Percentiles rank a stretch among this genome's conserved stretches.
These are phyloP conservation scores for Fusarium poae DNA, from an alignment of 2,329 filamentous ascomycete species.

Conservation along the genomic window DNA sequence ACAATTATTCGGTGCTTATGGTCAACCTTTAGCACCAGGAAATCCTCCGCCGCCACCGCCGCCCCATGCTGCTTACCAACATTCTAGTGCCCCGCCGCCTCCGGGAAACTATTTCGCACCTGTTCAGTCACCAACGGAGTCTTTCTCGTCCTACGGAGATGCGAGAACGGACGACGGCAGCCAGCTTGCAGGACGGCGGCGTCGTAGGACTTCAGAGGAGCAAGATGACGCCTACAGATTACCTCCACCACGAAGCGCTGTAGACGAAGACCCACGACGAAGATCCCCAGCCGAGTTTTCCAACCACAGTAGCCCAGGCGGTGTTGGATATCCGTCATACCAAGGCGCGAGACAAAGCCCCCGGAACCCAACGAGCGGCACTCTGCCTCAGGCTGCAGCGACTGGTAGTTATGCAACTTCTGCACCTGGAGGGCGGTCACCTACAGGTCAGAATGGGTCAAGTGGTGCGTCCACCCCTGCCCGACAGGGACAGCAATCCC, in stretches of 20 bases:
- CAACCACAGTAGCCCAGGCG: slow-evolving; percentile 62
- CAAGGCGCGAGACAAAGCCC: slow-evolving; percentile 56
- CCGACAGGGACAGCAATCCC: slow-evolving; percentile 47
- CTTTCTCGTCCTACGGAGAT: slow-evolving; percentile 57
- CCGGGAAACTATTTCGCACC: slow-evolving; percentile 58
- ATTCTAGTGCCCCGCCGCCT: slow-evolving; percentile 51
- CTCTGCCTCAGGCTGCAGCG: slow-evolving; percentile 52
- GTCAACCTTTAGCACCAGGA: slow-evolving; percentile 64
- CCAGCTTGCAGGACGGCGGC: slow-evolving; percentile 51
- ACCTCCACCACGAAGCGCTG: slow-evolving; percentile 59
- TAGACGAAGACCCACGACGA: slow-evolving; percentile 64
- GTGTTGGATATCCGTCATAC: slow-evolving; percentile 56
- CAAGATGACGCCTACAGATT: slow-evolving; percentile 59
- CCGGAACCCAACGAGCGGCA: slow-evolving; percentile 52
- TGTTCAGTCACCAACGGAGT: slow-evolving; percentile 60
- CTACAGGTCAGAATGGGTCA: slow-evolving; percentile 53
- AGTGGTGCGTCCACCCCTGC: slow-evolving; percentile 55
- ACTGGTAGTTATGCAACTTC: slow-evolving; percentile 45
- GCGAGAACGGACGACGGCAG: slow-evolving; percentile 52
- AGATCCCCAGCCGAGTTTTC: slow-evolving; percentile 66
- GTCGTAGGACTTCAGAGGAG: slow-evolving; percentile 57
- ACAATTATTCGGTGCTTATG: slow-evolving; percentile 69
- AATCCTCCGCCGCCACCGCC: slow-evolving; percentile 46
- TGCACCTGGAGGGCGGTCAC: slow-evolving; percentile 54
- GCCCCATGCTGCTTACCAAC: slow-evolving; percentile 45